Base-by-base conservation (phyloP, 2,329 filamentous ascomycete species). In the Chalaropsis thielavioides region DNA sequence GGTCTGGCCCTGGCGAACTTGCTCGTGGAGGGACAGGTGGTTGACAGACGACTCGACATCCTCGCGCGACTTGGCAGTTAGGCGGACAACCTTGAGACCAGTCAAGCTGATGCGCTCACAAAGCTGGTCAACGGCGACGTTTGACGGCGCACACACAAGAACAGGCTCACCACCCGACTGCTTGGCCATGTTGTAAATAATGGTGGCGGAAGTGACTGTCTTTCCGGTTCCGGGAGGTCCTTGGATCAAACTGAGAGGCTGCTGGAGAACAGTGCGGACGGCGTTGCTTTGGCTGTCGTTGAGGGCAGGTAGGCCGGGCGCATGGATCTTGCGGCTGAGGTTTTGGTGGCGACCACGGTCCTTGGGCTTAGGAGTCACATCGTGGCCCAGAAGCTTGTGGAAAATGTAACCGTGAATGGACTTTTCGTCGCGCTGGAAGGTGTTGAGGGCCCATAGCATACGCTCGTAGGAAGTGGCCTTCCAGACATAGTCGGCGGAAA, bases 401-500 rank as follows among this genome's bases (percentile, higher is more conserved):
- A 97, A 99, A 69, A 99, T 96, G 76, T 96, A 99, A 44, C 94
- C 94, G 24, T 94, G 97, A 54, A 99, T 92, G 72, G 92, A 96
- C 88, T 95, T 89, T 75, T 99, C 94, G 70, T 99, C 92, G 56
- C 97, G 86, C 5, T 94, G 94, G 73, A 99, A 99, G 0, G 90
- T 97, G 80, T 96, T 97, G 92, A 99, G 97, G 64, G 94, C 95
- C 69, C 92, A 85, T 75, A 99, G 94, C 94, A 99, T 99, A 68
- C 94, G 92, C 72, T 99, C 94, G 73, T 99, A 99, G 0, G 92
- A 97, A 0, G 95, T 99, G 15, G 95, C 94, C 74, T 99, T 99
- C 94, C 94, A 99, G 65, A 99, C 94, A 72, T 99, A 99, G 74
- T 99, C 94, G 69, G 92, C 94, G 17, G 91, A 96, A 76, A 99